phyloP scores from a whole-genome alignment of 2,329 filamentous ascomycete genomes.

The Penicillium corylophilum region DNA sequence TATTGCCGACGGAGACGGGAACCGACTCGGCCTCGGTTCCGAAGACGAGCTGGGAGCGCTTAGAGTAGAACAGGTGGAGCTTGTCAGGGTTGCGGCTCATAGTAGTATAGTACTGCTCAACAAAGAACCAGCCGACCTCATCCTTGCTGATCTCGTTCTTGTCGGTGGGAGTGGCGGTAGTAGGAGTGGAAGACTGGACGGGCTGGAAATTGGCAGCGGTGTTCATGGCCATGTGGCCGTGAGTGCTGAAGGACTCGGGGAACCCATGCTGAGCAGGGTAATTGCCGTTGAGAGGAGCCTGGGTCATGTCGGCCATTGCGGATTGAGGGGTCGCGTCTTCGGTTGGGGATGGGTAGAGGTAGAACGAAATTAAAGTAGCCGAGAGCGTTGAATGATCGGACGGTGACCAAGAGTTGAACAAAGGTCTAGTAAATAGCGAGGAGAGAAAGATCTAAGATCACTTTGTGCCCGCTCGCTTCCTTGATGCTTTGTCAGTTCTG shows the following conservation, averaged over 20 bases:
- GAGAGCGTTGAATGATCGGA: conserved; percentile 4
- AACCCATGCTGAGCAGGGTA: conserved; percentile 42
- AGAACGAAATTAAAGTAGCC: conserved; percentile 17
- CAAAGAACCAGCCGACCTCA: conserved; percentile 98
- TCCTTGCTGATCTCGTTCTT: conserved; percentile 67
- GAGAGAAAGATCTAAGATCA: conserved; percentile 21
- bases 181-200: conserved; percentile 41
- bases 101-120: conserved; percentile 98
- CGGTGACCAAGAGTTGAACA: conserved; percentile 4
- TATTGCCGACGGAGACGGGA: conserved; percentile 80
- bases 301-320: conserved; percentile 42
- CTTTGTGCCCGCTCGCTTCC: conserved; percentile 24
- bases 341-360: conserved; percentile 11
- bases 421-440: conserved; percentile 18
- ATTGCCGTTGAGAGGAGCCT: conserved; percentile 44
- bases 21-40: conserved; percentile 88
- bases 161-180: conserved; percentile 38
- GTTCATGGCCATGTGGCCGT: conserved; percentile 34
- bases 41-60: conserved; percentile 91
- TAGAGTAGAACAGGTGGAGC: conserved; percentile 94
- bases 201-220: conserved; percentile 40
- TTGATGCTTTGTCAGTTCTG: conserved; percentile 22
- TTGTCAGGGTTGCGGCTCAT: conserved; percentile 92
- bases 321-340: conserved; percentile 11
- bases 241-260: conserved; percentile 39